Evolutionary conservation across 2,329 filamentous ascomycete species (phyloP), one percentile per base, ranked within the genome.

Genomic region (Colletotrichum tropicale): DNA sequence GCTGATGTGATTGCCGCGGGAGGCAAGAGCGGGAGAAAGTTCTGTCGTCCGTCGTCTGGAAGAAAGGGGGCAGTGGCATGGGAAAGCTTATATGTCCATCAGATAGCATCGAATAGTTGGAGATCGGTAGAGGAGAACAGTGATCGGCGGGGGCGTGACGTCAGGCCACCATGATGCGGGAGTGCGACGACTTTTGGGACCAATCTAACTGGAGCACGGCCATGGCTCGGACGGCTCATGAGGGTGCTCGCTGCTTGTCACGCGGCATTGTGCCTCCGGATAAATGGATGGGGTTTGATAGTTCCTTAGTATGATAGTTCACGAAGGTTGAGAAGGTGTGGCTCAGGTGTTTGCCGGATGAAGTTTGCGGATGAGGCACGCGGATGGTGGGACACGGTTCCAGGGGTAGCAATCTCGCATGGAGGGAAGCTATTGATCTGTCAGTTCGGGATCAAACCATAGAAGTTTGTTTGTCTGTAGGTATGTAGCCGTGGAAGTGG

Each of bases 111-210:
- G 30, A 16, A 52, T 28, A 69, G 26, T 61, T 30, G 58, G 38
- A 64, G 68, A 70, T 71, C 43, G 36, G 30, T 32, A 43, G 13
- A 43, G 8, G 67, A 8, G 21, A 52, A 52, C 43, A 13, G 32
- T 38, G 64, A 68, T 69, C 34, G 67, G 60, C 48, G 67, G 38
- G 28, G 24, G 16, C 70, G 74, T 74, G 70, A 74, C 74, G 70
- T 76, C 74, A 76, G 74, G 74, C 65, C 48, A 74, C 58, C 74
- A 68, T 76, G 65, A 38, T 65, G 65, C 16, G 58, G 32, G 58
- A 73, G 64, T 65, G 48, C 48, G 64, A 34, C 64, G 26, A 60
- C 34, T 65, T 64, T 21, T 26, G 21, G 15, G 16, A 32, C 15
- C 16, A 56, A 60, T 30, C 12, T 71, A 21, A 34, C 24, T 64